These are phyloP conservation scores for Flaveria brownii DNA, from an alignment of 129 eudicot species.

Conservation along the genomic window DNA sequence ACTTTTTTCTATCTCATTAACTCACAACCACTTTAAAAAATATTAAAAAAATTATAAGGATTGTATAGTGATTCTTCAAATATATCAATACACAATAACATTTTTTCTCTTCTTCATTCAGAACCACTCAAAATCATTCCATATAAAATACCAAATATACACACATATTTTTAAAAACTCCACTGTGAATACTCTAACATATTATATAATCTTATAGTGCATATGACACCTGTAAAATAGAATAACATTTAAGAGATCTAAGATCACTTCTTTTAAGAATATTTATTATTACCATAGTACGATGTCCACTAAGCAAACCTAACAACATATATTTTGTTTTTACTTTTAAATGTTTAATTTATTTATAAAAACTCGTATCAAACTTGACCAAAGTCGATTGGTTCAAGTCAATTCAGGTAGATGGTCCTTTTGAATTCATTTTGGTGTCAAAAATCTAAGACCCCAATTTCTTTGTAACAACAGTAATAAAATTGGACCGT, in stretches of 20 bases:
- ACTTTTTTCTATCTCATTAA: too few relatives aligned
- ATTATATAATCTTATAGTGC: neutral
- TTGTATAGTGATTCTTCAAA: too few relatives aligned
- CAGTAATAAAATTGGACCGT: neutral
- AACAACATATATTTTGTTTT: neutral
- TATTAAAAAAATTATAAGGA: too few relatives aligned
- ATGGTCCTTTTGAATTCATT: neutral
- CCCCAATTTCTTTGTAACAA: neutral
- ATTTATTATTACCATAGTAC: neutral
- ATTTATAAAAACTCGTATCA: neutral
- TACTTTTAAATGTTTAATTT: neutral
- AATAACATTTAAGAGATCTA: neutral
- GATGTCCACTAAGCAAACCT: neutral
- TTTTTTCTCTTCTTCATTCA: too few relatives aligned
- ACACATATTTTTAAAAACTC: too few relatives aligned
- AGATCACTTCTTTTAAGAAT: neutral
- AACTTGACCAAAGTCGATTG: neutral
- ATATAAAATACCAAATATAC: too few relatives aligned
- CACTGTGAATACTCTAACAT: too few relatives aligned
- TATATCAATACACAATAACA: too few relatives aligned
- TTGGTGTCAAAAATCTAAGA: neutral
- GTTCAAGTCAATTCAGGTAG: neutral
- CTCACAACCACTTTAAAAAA: too few relatives aligned
- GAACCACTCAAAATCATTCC: too few relatives aligned
- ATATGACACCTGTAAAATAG: neutral